These are phyloP conservation scores for Solanum etuberosum DNA, from an alignment of 257 asterid species.

Conservation along the genomic window DNA sequence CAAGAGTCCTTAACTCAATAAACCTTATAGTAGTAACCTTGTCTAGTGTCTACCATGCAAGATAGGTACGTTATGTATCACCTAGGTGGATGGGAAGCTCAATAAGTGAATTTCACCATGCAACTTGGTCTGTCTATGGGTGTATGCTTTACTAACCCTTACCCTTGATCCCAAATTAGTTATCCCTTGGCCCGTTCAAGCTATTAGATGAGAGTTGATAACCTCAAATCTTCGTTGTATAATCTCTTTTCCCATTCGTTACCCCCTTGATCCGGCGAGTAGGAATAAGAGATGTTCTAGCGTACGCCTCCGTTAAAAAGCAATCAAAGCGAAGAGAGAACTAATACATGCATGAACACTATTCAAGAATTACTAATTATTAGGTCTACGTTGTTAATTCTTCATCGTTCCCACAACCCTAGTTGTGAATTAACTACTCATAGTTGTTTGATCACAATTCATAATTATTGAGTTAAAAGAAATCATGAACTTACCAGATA, in stretches of 20 bases:
- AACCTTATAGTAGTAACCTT: not conserved
- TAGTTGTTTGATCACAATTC: not conserved
- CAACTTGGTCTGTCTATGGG: fast-evolving
- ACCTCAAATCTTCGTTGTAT: not conserved
- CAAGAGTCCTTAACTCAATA: not conserved
- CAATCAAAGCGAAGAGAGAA: not conserved
- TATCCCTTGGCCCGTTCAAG: not conserved
- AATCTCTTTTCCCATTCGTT: not conserved
- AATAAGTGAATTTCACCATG: not conserved
- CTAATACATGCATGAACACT: not conserved
- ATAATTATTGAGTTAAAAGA: not conserved
- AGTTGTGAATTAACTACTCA: not conserved
- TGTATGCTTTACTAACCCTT: not conserved
- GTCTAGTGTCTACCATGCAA: not conserved
- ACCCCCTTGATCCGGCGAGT: not conserved
- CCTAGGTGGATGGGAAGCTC: not conserved
- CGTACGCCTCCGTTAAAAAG: not conserved
- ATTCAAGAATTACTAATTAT: not conserved
- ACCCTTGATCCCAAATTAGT: not conserved
- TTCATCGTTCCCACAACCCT: not conserved
- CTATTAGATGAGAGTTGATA: not conserved
- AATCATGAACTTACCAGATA: not conserved
- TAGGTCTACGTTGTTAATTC: too few species aligned
- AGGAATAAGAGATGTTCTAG: not conserved
- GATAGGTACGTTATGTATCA: not conserved